Evolutionary conservation across 1,284 basidiomycete species (phyloP), one percentile per base, ranked within the genome.

Genomic region (Golubevia pallescens): DNA sequence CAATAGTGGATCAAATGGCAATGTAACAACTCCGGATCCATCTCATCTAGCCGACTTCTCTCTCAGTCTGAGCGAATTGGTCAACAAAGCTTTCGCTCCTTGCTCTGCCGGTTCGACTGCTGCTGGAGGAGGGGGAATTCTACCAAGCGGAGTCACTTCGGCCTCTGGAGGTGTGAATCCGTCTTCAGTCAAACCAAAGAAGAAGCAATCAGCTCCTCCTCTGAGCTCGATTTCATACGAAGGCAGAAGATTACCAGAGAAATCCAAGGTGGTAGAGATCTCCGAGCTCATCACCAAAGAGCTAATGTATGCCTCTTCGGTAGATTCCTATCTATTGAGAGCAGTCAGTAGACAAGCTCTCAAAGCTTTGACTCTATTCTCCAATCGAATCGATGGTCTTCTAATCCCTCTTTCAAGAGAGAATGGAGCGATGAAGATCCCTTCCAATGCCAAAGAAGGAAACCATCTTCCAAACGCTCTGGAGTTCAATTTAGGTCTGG

Each of bases 401-500:
- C 69, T 84, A 10, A 72, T 84, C 19, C 72, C 81, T 10, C 65
- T 70, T 14, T 61, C 70, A 28, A 74, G 70, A 58, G 80, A 82
- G 21, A 63, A 71, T 2, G 64, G 65, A 10, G 75, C 74, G 2
- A 53, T 77, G 10, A 65, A 69, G n/a, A 68, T 82, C 42, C 81
- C 81, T 1, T 56, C 69, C 32, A 77, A 71, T 21, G 66, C 71
- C 51, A 77, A 77, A 58, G 78, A 78, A 23, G 75, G 74, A 0
- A 62, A 67, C 4, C 58, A 75, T 42, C 58, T 79, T 5, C 75
- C 81, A 2, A 66, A 76, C 0, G 80, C 77, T 3, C 71, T 82
- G 71, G 81, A 82, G 57, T 84, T 76, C 73, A 84, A 84, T 61
- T 55, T 84, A 34, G 81, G 78, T 34, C 71, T 84, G 16, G 74